Evolutionary conservation across 495 filamentous ascomycete genomes (phyloP).

Genomic region (Aspergillus incahuasiensis): DNA sequence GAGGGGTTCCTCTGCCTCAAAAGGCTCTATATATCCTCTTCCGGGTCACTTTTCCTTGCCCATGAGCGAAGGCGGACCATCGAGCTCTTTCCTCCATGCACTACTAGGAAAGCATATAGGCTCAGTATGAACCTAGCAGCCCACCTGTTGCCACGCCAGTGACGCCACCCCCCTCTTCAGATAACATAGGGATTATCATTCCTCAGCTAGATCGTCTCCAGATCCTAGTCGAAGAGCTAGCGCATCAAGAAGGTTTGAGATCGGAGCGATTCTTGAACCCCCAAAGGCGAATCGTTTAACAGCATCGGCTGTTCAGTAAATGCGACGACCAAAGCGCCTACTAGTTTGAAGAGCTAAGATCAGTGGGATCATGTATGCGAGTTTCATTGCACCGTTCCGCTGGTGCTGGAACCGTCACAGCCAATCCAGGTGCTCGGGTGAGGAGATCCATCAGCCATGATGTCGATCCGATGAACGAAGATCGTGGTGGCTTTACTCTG

Average conservation of each 20-base stretch:
- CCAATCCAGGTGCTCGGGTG: conserved; percentile 3
- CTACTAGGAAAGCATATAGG: not conserved
- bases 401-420: not conserved
- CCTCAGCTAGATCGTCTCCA: not conserved
- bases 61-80: not conserved
- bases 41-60: not conserved
- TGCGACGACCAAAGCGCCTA: not conserved
- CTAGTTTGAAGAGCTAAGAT: not conserved
- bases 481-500: not conserved
- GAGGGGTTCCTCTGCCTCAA: not conserved
- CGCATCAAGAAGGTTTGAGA: not conserved
- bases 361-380: not conserved
- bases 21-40: not conserved
- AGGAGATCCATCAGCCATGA: not conserved
- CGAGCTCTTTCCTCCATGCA: not conserved
- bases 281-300: no score
- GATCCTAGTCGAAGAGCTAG: not conserved
- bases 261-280: not conserved
- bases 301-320: not conserved
- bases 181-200: not conserved
- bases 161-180: not conserved
- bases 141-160: not conserved
- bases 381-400: not conserved
- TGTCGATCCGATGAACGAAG: conserved; percentile 4
- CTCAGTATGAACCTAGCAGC: not conserved